Percentiles rank a stretch among this genome's conserved stretches.
These are phyloP conservation scores for Aspergillus amoenus DNA, from an alignment of 2,329 filamentous ascomycete species.

Conservation along the genomic window DNA sequence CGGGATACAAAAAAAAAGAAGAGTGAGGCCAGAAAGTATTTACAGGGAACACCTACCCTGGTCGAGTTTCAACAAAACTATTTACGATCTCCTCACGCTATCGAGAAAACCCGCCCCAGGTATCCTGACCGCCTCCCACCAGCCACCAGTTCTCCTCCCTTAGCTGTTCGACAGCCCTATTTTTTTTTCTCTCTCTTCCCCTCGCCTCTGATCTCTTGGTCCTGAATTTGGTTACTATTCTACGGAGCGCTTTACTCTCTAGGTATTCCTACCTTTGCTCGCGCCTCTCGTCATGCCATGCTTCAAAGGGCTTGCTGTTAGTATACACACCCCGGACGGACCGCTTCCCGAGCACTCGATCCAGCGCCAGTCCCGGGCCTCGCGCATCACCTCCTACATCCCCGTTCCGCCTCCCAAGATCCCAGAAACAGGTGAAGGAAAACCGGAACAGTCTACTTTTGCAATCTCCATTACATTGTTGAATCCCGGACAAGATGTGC, in stretches of 20 bases:
- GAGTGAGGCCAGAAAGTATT: not conserved
- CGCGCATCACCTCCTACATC: conserved; percentile 95
- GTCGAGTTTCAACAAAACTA: not conserved
- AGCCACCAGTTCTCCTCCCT: conserved; percentile 19
- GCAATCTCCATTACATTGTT: conserved; percentile 97
- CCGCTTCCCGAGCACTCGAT: conserved; percentile 91
- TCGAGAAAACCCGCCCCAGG: not conserved
- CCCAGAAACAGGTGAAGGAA: conserved; percentile 64
- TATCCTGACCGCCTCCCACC: conserved; percentile 27
- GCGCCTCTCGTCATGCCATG: conserved; percentile 68
- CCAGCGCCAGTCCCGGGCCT: conserved; percentile 86
- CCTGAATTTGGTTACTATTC: not conserved
- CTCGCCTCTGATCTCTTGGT: conserved; percentile 1
- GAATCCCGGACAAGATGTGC: conserved; percentile 82
- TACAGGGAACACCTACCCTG: not conserved
- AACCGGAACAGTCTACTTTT: conserved; percentile 91
- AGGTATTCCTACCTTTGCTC: not conserved
- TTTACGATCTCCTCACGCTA: not conserved
- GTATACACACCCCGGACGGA: conserved; percentile 79
- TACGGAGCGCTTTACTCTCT: conserved; percentile 1
- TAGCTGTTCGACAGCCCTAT: not conserved
- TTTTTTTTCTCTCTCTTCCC: conserved; percentile 5
- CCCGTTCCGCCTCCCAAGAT: conserved; percentile 87
- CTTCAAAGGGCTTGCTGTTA: conserved; percentile 98
- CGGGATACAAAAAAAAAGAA: not conserved